Evolutionary conservation across 2,329 filamentous ascomycete species (phyloP), one percentile per base, ranked within the genome.

Genomic region (Phyllosticta citriasiana): DNA sequence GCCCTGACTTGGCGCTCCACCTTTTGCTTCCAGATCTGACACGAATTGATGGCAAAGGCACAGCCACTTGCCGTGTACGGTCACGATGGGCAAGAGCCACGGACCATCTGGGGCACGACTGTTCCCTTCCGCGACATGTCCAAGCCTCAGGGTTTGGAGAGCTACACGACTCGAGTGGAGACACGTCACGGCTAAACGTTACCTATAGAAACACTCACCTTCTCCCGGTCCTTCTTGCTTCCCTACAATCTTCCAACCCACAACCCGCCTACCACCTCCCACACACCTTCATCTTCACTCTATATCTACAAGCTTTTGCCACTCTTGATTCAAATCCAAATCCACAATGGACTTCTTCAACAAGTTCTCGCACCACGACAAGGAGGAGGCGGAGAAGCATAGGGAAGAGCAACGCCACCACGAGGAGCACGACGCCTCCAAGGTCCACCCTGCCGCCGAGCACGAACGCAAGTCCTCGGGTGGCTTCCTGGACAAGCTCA

Each of bases 401-500:
- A 47, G 40, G n/a, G 50, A 61, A 22, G 47, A 62, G 19, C 27
- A 25, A 16, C 30, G 55, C 8, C 52, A 27, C 25, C 58, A 57
- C 47, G 60, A 62, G n/a, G 19, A 55, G 25, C 55, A 55, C 25
- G 60, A 62, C 26, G 25, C 60, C 7, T 55, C 60, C 30, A 57
- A 58, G 25, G 19, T 50, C 51, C 60, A 62, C 55, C 60, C 60
- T 16, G 60, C 60, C 12, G 60, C 60, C n/a, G 55, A 62, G 14
- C 60, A 35, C 51, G 55, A 62, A 24, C 47, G 57, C 24, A 62
- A 62, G 55, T 53, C 57, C 33, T 51, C 52, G 24, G 51, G 51
- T 26, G 47, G 55, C 51, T 62, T 62, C 53, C 16, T 61, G 14
- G 57, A 55, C 55, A 61, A 61, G 54, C 55, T 61, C 22, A 61